A percentile compares a stretch with the other conserved stretches of the same genome.
Evolutionary conservation across 306 rosid genomes (phyloP).

Genomic region (Adenanthera pavonina): DNA sequence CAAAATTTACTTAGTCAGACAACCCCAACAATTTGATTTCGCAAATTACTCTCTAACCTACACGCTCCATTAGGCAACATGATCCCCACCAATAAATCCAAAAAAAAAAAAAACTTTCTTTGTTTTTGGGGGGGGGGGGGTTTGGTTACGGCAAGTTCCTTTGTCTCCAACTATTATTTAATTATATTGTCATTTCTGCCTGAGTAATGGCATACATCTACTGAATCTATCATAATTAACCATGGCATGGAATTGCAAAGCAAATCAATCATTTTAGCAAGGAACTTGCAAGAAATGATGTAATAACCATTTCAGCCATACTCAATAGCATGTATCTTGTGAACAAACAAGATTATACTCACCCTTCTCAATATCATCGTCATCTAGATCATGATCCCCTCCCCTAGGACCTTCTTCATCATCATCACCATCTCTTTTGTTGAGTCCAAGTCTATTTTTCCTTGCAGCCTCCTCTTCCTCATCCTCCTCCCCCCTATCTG

Average conservation of each 20-base stretch:
- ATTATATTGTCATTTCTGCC: not conserved
- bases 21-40: not conserved
- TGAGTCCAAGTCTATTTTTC: constrained; percentile 73
- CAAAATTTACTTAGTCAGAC: constrained; percentile 2
- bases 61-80: constrained; percentile 2
- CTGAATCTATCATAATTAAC: not conserved
- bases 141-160: not conserved
- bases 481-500: constrained; percentile 96
- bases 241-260: not conserved
- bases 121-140: too few species aligned
- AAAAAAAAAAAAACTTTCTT: too few species aligned
- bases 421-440: constrained; percentile 38
- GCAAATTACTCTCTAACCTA: constrained; percentile 13
- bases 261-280: not conserved
- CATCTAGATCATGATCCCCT: constrained; percentile 14
- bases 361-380: constrained; percentile 18
- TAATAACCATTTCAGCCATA: not conserved
- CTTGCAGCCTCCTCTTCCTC: constrained; percentile 83
- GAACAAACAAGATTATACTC: not conserved
- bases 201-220: not conserved
- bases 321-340: not conserved
- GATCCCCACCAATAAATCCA: constrained; percentile 17
- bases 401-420: constrained; percentile 16
- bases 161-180: not conserved
- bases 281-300: not conserved